These are phyloP conservation scores for Casaregolazyma suthepensis DNA, from an alignment of 1,139 yeast genomes.

Conservation along the genomic window DNA sequence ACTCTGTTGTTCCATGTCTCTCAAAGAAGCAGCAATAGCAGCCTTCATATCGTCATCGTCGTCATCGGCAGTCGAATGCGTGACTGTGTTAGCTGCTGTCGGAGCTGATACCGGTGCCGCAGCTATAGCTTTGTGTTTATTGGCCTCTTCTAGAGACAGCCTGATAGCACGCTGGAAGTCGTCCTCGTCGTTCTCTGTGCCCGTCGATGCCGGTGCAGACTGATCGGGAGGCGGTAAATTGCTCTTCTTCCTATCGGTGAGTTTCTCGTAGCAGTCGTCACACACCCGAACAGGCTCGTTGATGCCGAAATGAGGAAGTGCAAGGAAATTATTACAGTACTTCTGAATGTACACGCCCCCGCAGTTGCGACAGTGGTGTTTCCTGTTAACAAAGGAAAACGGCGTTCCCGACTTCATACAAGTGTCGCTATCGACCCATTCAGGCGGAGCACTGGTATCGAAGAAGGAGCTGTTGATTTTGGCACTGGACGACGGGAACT, in stretches of 20 bases:
- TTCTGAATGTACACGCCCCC: constrained; percentile 91
- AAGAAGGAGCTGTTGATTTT: constrained; percentile 50
- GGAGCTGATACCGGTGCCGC: constrained; percentile 16
- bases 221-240: not conserved
- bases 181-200: constrained; percentile 49
- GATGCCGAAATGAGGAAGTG: constrained; percentile 81
- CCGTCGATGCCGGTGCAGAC: constrained; percentile 1
- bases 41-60: constrained; percentile 89
- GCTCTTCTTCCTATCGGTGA: constrained; percentile 17
- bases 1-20: constrained; percentile 48
- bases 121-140: constrained; percentile 11
- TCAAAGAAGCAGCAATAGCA: constrained; percentile 89
- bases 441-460: constrained; percentile 93
- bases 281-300: constrained; percentile 89
- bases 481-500: constrained; percentile 48
- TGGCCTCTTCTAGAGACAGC: constrained; percentile 60
- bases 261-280: constrained; percentile 72
- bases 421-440: constrained; percentile 93
- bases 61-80: constrained; percentile 42
- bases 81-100: constrained; percentile 11
- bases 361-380: constrained; percentile 95
- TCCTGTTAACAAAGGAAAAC: constrained; percentile 77
- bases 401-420: constrained; percentile 89
- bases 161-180: constrained; percentile 74
- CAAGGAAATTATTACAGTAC: constrained; percentile 65